Base-by-base conservation (phyloP, 1,284 basidiomycete species). In the Apiotrichum gracile region DNA sequence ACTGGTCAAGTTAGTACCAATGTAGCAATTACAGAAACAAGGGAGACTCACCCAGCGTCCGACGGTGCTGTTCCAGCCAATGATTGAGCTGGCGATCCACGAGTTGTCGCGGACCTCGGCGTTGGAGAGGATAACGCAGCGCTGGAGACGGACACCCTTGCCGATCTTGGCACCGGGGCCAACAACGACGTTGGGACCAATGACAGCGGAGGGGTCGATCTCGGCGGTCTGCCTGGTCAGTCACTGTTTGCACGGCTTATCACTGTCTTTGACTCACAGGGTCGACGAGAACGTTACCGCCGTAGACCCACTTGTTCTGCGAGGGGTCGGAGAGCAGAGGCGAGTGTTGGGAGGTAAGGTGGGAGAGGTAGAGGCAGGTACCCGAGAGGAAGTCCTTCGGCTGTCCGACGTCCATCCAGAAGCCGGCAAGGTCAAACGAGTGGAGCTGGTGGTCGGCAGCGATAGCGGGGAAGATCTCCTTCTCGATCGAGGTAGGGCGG, bases 351-450 rank as follows among this genome's bases (percentile, higher is more conserved):
- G 74, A 58, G 25, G 75, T 77, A 38, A 80, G 69, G 69, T 79
- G 76, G 17, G 77, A 77, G 47, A 80, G 75, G 67, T 79, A 80
- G 54, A 80, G 74, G 67, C 78, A 79, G 52, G 78, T 80, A 49
- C 78, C 75, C 16, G 72, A 69, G 44, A 77, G 60, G 69, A 66
- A 77, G 61, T 78, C 77, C 66, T 80, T 80, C 52, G 79, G 79
- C 69, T 80, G 79, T 53, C 79, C 79, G 38, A 80, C 75, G 63
- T 80, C 79, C 78, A 79, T 79, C 79, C 79, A 80, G 75, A 79
- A 79, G 31, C 78, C 78, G 25, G 74, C 67, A 34, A 80, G 73
- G 68, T 80, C 79, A 66, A 74, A 79, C 16, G 76, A 76, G 67
- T 80, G 79, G 13, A 80, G 72, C 66, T 80, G 78, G 22, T 68